phyloP scores from a whole-genome alignment of 257 asterid species.

The Pogostemon cablin region DNA sequence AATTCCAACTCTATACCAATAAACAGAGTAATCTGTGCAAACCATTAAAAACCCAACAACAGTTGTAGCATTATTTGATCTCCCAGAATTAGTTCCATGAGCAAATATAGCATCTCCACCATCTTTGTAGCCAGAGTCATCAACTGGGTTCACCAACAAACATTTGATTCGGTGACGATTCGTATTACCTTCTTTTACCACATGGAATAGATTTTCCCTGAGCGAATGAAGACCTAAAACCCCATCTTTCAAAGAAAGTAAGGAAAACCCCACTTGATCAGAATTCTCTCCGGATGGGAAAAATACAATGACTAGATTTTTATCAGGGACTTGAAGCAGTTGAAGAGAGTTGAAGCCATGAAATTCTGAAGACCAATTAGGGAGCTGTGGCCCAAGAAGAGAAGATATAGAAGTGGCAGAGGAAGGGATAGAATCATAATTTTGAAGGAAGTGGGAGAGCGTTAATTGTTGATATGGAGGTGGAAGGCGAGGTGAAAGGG shows the following conservation, averaged over 20 bases:
- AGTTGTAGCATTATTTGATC: constrained; percentile 20
- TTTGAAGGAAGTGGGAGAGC: constrained; percentile 46
- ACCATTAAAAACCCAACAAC: constrained; percentile 65
- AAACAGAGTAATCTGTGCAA: constrained; percentile 58
- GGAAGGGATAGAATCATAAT: constrained; percentile 36
- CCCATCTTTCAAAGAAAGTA: constrained; percentile 45
- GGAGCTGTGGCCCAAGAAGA: constrained; percentile 41
- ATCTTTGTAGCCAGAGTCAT: constrained; percentile 28
- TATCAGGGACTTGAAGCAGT: constrained; percentile 46
- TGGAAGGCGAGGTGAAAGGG: constrained; percentile 58
- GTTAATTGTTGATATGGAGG: constrained; percentile 51
- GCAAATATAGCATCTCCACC: constrained; percentile 13
- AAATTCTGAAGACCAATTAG: constrained; percentile 36
- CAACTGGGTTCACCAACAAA: constrained; percentile 39
- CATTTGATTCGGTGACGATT: constrained; percentile 48
- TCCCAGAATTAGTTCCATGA: constrained; percentile 14
- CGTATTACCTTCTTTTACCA: constrained; percentile 41
- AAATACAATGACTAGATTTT: constrained; percentile 42
- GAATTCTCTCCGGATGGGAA: constrained; percentile 71
- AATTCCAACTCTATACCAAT: constrained; percentile 58
- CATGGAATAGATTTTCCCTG: constrained; percentile 20
- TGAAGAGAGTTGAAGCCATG: constrained; percentile 63
- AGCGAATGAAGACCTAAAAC: constrained; percentile 32
- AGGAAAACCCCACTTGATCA: constrained; percentile 60
- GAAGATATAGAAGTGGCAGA: constrained; percentile 43